Conservation (phyloP, 2,329 filamentous ascomycete species). For the Lecanicillium sp. region DNA sequence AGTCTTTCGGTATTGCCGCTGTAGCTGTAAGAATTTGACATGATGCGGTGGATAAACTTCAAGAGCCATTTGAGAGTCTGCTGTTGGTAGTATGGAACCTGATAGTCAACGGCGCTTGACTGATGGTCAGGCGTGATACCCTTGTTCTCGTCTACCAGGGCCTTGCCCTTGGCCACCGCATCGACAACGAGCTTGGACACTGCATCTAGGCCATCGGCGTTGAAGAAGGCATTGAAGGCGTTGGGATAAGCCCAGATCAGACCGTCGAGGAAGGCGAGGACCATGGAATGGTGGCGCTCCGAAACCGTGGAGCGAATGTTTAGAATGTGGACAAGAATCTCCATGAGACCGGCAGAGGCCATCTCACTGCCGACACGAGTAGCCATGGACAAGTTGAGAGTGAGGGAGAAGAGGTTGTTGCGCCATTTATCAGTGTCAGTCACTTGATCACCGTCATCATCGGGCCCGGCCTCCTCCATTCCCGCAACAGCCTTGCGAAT, state of each 20-base stretch:
- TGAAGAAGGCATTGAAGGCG: constrained; percentile 77
- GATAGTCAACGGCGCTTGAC: constrained; percentile 84
- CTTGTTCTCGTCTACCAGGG: constrained; percentile 58
- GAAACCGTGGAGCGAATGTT: constrained; percentile 76
- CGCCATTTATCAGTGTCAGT: constrained; percentile 82
- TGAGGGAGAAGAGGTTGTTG: constrained; percentile 79
- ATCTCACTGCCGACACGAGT: constrained; percentile 74
- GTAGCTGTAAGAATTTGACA: constrained; percentile 64
- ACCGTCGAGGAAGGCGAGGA: constrained; percentile 81
- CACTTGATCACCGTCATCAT: constrained; percentile 52
- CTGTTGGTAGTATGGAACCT: constrained; percentile 88
- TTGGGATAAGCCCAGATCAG: constrained; percentile 81
- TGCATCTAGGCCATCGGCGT: constrained; percentile 78
- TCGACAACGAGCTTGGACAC: constrained; percentile 81
- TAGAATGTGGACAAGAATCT: constrained; percentile 83
- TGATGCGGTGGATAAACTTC: constrained; percentile 94
- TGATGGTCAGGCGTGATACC: constrained; percentile 65
- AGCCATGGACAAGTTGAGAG: constrained; percentile 71
- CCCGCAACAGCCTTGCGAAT: constrained; percentile 85
- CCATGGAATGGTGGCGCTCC: constrained; percentile 74
- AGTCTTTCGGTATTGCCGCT: constrained; percentile 83
- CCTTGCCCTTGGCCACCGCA: constrained; percentile 65
- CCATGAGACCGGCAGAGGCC: constrained; percentile 82
- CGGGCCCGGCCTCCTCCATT: constrained; percentile 53
- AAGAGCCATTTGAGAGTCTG: constrained; percentile 90